Evolutionary conservation across 371 early-diverging fungal genomes (phyloP).

Genomic region (Enterocytospora artemiae): DNA sequence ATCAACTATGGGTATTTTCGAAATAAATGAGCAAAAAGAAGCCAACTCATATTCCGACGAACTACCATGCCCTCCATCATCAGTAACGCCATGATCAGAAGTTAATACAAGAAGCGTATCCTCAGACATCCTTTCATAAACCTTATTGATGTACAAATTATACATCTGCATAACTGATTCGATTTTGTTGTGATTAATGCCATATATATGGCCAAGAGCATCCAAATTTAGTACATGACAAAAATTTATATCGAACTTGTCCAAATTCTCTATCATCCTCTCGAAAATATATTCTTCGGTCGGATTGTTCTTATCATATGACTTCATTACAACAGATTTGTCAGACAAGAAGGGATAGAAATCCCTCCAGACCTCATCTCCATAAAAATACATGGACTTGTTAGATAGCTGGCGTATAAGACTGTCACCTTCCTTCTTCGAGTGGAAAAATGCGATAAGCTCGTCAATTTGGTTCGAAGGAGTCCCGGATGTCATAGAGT

Average conservation of each 20-base stretch:
- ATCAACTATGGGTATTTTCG: slow-evolving; percentile 30
- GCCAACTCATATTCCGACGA: slow-evolving; percentile 68
- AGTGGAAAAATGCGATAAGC: slow-evolving; percentile 36
- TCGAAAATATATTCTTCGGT: slow-evolving; percentile 44
- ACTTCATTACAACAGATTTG: slow-evolving; percentile 1
- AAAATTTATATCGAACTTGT: slow-evolving; percentile 20
- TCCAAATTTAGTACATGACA: slow-evolving; percentile 45
- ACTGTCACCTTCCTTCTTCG: slow-evolving; percentile 25
- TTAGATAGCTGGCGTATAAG: slow-evolving; percentile 33
- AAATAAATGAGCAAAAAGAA: slow-evolving; percentile 44
- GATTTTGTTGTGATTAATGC: slow-evolving; percentile 66
- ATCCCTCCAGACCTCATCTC: slow-evolving; percentile 56
- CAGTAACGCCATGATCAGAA: slow-evolving; percentile 95
- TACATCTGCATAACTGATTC: slow-evolving; percentile 68
- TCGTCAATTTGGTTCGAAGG: slow-evolving; percentile 51
- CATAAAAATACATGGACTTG: slow-evolving; percentile 44
- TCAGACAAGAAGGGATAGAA: slow-evolving; percentile 41
- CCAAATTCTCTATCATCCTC: slow-evolving; percentile 18
- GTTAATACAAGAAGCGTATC: slow-evolving; percentile 77
- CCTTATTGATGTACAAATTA: slow-evolving; percentile 64
- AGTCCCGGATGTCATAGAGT: slow-evolving; percentile 45
- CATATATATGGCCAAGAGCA: slow-evolving; percentile 49
- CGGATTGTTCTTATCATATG: slow-evolving; percentile 24
- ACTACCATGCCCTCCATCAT: slow-evolving; percentile 93
- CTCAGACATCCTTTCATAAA: slow-evolving; percentile 65